Percentiles rank a stretch among this genome's conserved stretches.
Conservation (phyloP, 345 rosid genomes). For the Eucalyptus rudis region DNA sequence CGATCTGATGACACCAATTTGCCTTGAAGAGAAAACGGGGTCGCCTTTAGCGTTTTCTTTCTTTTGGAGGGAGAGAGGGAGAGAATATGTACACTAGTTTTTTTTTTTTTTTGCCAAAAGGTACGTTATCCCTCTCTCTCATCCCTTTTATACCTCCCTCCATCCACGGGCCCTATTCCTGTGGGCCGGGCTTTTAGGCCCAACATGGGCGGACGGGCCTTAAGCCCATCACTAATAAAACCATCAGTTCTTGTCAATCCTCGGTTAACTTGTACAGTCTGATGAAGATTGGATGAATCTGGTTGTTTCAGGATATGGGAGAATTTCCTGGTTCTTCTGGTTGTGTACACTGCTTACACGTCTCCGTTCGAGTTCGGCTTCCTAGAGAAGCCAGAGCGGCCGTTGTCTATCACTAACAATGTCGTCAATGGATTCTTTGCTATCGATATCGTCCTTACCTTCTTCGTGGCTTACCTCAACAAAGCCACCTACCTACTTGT, state of each 20-base stretch:
- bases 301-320: constrained; percentile 69
- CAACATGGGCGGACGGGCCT: no score
- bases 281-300: not conserved
- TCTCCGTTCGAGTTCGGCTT: constrained; percentile 89
- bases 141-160: no score
- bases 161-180: no score
- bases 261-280: not conserved
- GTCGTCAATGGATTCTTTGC: constrained; percentile 82
- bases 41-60: no score
- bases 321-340: constrained; percentile 57
- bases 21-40: no score
- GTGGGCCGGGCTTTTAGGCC: no score
- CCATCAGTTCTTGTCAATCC: not conserved
- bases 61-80: no score
- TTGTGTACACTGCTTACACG: constrained; percentile 79
- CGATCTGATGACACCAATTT: no score
- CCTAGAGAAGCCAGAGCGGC: constrained; percentile 35
- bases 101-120: no score
- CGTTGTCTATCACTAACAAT: constrained; percentile 52
- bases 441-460: constrained; percentile 65
- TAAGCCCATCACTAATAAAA: no score
- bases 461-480: constrained; percentile 85
- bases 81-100: no score
- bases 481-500: constrained; percentile 55
- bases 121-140: no score